These are phyloP conservation scores for Ilex paraguariensis DNA, from an alignment of 305 asterid species.

Conservation along the genomic window DNA sequence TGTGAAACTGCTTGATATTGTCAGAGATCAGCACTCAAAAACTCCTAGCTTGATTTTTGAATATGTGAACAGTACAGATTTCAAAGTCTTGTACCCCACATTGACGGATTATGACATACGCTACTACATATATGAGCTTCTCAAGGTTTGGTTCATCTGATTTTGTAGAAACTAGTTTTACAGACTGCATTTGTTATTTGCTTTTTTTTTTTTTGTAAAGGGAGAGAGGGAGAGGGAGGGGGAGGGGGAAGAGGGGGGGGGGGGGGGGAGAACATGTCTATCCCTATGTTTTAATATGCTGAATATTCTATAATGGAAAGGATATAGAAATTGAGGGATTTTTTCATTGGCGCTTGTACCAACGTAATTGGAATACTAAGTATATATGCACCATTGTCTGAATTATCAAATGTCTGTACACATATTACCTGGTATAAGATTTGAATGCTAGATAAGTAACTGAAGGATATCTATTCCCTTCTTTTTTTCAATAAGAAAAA, in stretches of 20 bases:
- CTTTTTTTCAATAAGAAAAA: no score
- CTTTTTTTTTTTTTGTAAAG: no score
- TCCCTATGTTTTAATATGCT: background rate
- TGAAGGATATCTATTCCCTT: no score
- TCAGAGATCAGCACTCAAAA: slow-evolving; percentile 68
- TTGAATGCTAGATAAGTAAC: no score
- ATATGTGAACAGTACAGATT: slow-evolving; percentile 60
- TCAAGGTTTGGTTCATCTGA: slow-evolving; percentile 39
- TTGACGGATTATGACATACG: slow-evolving; percentile 70
- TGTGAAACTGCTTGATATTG: slow-evolving; percentile 60
- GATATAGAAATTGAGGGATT: background rate
- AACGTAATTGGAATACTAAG: no score
- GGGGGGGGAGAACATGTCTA: no score
- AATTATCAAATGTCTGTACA: no score
- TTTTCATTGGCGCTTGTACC: background rate
- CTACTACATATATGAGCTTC: slow-evolving; percentile 70
- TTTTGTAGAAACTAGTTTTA: background rate
- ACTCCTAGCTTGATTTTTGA: slow-evolving; percentile 73
- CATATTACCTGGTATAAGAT: no score
- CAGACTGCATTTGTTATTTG: background rate
- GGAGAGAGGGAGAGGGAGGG: no score
- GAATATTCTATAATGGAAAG: background rate
- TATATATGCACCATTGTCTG: no score
- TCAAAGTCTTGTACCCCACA: slow-evolving; percentile 64
- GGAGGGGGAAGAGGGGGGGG: no score